These are phyloP conservation scores for Lathyrus tuberosus DNA, from an alignment of 306 rosid genomes.

Conservation along the genomic window DNA sequence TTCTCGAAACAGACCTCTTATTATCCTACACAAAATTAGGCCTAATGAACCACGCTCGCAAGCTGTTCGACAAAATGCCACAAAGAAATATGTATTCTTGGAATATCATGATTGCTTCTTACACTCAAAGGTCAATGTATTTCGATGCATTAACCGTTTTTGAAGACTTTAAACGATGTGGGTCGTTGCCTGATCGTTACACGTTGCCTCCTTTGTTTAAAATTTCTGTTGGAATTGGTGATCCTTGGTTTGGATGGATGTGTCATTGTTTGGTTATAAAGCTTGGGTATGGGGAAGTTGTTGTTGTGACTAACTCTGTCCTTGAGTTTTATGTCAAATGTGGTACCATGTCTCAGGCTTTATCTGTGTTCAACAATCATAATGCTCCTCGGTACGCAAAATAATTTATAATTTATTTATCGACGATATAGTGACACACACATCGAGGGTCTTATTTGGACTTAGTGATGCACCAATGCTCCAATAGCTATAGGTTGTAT, in stretches of 20 bases:
- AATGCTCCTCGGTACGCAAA: too few relatives aligned
- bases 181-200: conserved; percentile 61
- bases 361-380: too few relatives aligned
- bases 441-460: too few relatives aligned
- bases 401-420: too few relatives aligned
- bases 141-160: conserved; percentile 47
- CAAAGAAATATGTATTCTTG: conserved; percentile 69
- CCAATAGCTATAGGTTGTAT: too few relatives aligned
- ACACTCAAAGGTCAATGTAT: conserved; percentile 40
- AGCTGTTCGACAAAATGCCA: conserved; percentile 61
- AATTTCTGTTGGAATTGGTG: conserved; percentile 45
- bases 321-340: conserved; percentile 63
- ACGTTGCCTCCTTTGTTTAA: conserved; percentile 64
- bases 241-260: conserved; percentile 49
- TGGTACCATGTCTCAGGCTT: too few relatives aligned
- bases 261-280: conserved; percentile 59
- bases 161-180: conserved; percentile 36
- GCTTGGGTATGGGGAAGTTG: conserved; percentile 59
- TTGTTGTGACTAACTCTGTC: conserved; percentile 54
- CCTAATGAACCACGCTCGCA: conserved; percentile 49
- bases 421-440: too few relatives aligned
- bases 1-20: conserved; percentile 66
- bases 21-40: conserved; percentile 51
- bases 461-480: too few relatives aligned
- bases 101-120: conserved; percentile 69